Evolutionary conservation across 768 basidiomycete genomes (phyloP), one percentile per base, ranked within the genome.

Genomic region (Mycena amicta): DNA sequence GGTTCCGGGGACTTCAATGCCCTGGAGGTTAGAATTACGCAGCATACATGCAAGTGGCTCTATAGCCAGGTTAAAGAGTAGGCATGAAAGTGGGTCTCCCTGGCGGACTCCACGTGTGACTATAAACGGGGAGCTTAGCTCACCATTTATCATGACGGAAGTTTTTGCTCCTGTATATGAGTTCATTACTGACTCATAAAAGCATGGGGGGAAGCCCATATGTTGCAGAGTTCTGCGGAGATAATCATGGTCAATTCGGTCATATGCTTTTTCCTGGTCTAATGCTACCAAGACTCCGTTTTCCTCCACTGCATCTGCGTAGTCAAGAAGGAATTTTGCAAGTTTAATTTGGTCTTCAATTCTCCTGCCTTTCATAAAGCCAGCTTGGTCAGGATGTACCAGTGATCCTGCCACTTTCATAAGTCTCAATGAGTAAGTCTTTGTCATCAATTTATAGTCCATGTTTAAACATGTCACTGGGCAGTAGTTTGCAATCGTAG

Each of bases 221-320:
- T 49, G 47, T 27, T 55, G 13, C 22, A 60, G 26, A 1, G 39
- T 39, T 49, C 15, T 49, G 31, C 46, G 40, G 13, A 60, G 33
- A 26, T 60, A 60, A 20, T 60, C 54, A 51, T 60, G 59, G 25
- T 23, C 29, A 4, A 60, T 52, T 23, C 55, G 43, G 31, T 55
- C 58, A 50, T 59, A 59, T 5, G 58, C 37, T 37, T 33, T 29
- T 45, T 49, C 47, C 27, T 49, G 47, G 27, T 49, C 47, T 15
- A 49, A 23, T 5, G 47, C 22, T 13, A 49, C 54, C 2, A 60
- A 23, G 2, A 60, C 25, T 1, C 59, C 59, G 41, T 60, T 56
- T 23, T 51, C 15, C n/a, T 60, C 52, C n/a, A 47, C 54, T 0
- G 16, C 37, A 25, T 60, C 50, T 0, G 55, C 55, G 18, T 39